These are phyloP conservation scores for Colletotrichum sp. DNA, from an alignment of 2,329 filamentous ascomycete species.

Conservation along the genomic window DNA sequence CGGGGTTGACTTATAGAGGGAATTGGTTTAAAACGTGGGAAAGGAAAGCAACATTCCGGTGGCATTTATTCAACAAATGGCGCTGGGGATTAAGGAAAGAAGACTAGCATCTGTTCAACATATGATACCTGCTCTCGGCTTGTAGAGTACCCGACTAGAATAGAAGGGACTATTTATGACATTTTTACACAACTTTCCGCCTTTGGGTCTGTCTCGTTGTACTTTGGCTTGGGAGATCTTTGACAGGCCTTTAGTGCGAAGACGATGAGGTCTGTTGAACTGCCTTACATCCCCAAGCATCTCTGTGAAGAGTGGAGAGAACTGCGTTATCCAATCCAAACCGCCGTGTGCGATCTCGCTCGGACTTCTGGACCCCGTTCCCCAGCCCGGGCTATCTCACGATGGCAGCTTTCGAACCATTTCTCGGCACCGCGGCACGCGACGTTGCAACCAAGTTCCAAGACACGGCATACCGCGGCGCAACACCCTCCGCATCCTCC, in stretches of 20 bases:
- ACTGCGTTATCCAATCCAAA: neutral
- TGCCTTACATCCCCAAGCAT: neutral
- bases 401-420: fast-evolving
- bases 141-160: neutral
- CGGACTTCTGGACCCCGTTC: neutral
- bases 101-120: slow-evolving; percentile 24
- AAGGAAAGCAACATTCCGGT: slow-evolving; percentile 13
- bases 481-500: neutral
- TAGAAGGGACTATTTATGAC: neutral
- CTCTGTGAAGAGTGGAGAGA: neutral
- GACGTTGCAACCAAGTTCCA: neutral
- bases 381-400: neutral
- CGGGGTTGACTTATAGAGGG: neutral
- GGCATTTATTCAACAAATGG: slow-evolving; percentile 26
- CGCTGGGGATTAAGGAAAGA: slow-evolving; percentile 20
- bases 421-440: neutral
- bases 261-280: neutral
- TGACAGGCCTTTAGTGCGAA: neutral
- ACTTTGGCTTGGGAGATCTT: neutral
- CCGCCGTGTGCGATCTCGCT: neutral
- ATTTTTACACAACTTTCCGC: neutral
- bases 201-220: neutral
- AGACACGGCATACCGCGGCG: neutral
- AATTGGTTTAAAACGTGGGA: neutral
- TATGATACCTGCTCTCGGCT: slow-evolving; percentile 22